These are phyloP conservation scores for Crithidia bombi DNA, from an alignment of 208 protist species.

Conservation along the genomic window DNA sequence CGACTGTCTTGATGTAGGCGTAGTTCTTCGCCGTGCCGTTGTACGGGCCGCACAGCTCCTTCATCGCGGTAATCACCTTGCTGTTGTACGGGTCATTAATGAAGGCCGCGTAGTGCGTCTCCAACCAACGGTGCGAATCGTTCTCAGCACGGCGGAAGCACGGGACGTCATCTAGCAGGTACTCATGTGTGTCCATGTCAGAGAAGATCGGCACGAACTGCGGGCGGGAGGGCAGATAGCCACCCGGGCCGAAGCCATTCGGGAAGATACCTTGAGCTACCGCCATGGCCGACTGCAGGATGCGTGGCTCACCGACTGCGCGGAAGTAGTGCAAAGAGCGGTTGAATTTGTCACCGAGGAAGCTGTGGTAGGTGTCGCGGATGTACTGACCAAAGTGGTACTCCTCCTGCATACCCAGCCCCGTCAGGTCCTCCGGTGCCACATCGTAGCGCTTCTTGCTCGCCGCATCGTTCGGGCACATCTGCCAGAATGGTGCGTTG, in stretches of 20 bases:
- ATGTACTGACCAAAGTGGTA: constrained; percentile 75
- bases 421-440: constrained; percentile 70
- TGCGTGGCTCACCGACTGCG: constrained; percentile 84
- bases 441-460: constrained; percentile 65
- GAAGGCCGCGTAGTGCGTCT: constrained; percentile 45
- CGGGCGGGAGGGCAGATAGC: constrained; percentile 67
- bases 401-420: constrained; percentile 83
- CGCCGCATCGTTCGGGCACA: constrained; percentile 67
- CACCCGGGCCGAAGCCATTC: constrained; percentile 75
- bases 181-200: constrained; percentile 89
- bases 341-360: constrained; percentile 78
- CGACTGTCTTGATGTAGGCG: constrained; percentile 77
- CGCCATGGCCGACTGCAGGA: constrained; percentile 82
- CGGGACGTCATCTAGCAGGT: constrained; percentile 84
- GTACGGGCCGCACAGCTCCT: constrained; percentile 60
- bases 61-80: constrained; percentile 47
- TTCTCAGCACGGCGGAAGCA: constrained; percentile 80
- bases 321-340: constrained; percentile 79
- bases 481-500: constrained; percentile 77
- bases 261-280: constrained; percentile 81
- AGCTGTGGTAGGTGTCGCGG: constrained; percentile 54
- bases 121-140: constrained; percentile 73
- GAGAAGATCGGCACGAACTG: constrained; percentile 88
- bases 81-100: constrained; percentile 47
- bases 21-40: constrained; percentile 36